Evolutionary conservation across 805 yeast species (phyloP), one percentile per base, ranked within the genome.

Genomic region (Candida coleopterorum): DNA sequence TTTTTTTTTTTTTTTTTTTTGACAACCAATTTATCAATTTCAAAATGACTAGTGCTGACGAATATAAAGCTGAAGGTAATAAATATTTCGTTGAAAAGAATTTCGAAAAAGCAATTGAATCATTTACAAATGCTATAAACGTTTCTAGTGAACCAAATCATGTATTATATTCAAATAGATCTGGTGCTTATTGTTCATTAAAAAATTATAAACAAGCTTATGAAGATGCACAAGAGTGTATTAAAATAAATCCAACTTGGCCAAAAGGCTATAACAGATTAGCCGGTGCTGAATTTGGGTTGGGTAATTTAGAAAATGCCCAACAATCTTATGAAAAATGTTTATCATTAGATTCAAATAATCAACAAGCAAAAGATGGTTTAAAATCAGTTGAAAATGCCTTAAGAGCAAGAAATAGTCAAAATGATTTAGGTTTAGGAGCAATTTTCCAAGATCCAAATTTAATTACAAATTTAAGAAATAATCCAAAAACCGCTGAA

Each of bases 191-290:
- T 53, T 83, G 97, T 4, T 85, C 96, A 6, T 62, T 79, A 64
- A 78, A 79, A 53, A 66, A 88, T 50, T 93, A 80, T 53, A 59
- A 58, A 16, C 66, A 79, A 41, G 98, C 97, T 3, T 68, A 87
- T 42, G 67, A 70, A 31, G 98, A 93, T 60, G 98, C 97, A 12
- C 64, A 85, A 41, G 77, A 83, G 53, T 84, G 96, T 64, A 79
- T 84, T 37, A 73, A 76, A 51, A 79, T 88, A 62, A 86, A 85
- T 46, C 81, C 88, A 11, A 47, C 81, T 2, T 93, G 97, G 97
- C 88, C 96, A 16, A 93, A 93, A 64, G 98, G 97, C 32, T 85
- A 84, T 70, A 84, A 80, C 53, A 81, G 99, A 62, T 83, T 84
- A 25, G 99, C 86, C 41, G 89, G 97, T 46, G 98, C 98, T 22